Base-by-base conservation (phyloP, 139 green algal genomes). In the Auxenochlorella pyrenoidosa region DNA sequence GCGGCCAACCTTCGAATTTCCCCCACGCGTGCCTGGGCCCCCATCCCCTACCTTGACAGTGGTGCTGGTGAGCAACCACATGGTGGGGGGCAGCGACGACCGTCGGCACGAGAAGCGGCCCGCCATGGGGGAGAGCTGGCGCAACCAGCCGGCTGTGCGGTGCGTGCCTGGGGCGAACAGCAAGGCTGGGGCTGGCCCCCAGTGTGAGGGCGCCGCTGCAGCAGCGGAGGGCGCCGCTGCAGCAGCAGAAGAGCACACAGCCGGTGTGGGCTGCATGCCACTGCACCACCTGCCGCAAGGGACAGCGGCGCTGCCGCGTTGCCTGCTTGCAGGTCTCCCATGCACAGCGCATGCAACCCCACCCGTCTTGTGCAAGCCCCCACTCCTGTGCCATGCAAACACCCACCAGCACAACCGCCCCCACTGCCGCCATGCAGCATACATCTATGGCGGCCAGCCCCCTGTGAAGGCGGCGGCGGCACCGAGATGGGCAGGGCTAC, bases 71-170 rank as follows among this genome's bases (percentile, higher is more conserved):
- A 90, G 85, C 18, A 92, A 90, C 58, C 84, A 92, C 59, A 43
- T 82, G 32, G 86, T 92, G n/a, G 72, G 85, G 24, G 88, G 82
- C 38, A 75, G 77, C 34, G 78, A 83, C 66, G 82, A 86, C 28
- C 82, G 83, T 65, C 77, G 84, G 83, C 34, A 82, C 63, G 76
- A 85, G n/a, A 87, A 84, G 81, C 72, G 84, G 38, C 73, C 88
- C 12, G 88, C 88, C 26, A 76, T 91, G 78, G 88, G 88, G 3
- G 84, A 91, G 63, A 89, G 82, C 58, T 91, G 88, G 88, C 59
- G 43, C 58, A 82, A 72, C 43, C 88, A 91, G 54, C 36, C 84
- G 16, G 16, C 54, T 63, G 54, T 63, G 54, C 54, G 54, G 54
- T 63, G 54, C 54, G 54, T 2, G 16, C 15, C 54, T 4, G 54